Evolutionary conservation across 331 rosid genomes (phyloP).

Genomic region (Stylosanthes scabra): DNA sequence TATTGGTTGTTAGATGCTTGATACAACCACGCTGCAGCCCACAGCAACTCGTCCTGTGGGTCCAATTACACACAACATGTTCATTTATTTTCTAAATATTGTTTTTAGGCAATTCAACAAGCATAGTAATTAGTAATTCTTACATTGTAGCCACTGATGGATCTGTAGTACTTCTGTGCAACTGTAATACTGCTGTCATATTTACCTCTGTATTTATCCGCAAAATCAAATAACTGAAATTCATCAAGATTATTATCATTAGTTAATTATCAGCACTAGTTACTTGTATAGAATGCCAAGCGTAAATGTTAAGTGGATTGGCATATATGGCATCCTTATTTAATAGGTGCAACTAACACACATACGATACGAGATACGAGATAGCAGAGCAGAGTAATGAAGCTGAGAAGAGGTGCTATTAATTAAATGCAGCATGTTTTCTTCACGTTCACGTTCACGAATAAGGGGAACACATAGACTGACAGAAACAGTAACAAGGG

Average conservation of each 20-base stretch:
- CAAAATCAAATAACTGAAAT: slow-evolving; percentile 77
- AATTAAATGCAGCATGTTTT: slow-evolving; percentile 39
- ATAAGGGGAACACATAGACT: slow-evolving; percentile 27
- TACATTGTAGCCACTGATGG: slow-evolving; percentile 74
- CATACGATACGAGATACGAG: too few relatives aligned
- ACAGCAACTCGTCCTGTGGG: slow-evolving; percentile 79
- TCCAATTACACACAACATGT: slow-evolving; percentile 20
- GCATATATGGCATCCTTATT: slow-evolving; percentile 23
- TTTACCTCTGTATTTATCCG: slow-evolving; percentile 95
- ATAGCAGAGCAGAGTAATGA: background rate
- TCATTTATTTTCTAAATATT: background rate
- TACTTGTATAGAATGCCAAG: too few relatives aligned
- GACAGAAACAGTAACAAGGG: slow-evolving; percentile 10
- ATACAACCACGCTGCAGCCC: slow-evolving; percentile 98
- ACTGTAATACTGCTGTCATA: slow-evolving; percentile 89
- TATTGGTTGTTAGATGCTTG: slow-evolving; percentile 83
- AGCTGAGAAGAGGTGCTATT: too few relatives aligned
- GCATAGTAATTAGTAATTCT: slow-evolving; percentile 3
- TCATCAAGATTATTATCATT: slow-evolving; percentile 31
- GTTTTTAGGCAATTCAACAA: background rate
- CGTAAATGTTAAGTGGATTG: background rate
- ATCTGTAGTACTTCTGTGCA: slow-evolving; percentile 85
- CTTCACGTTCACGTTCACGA: slow-evolving; percentile 15
- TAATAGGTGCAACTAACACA: slow-evolving; percentile 35
- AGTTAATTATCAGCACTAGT: background rate